phyloP scores from a whole-genome alignment of 2,329 filamentous ascomycete species.

The Botrytis fragariae region DNA sequence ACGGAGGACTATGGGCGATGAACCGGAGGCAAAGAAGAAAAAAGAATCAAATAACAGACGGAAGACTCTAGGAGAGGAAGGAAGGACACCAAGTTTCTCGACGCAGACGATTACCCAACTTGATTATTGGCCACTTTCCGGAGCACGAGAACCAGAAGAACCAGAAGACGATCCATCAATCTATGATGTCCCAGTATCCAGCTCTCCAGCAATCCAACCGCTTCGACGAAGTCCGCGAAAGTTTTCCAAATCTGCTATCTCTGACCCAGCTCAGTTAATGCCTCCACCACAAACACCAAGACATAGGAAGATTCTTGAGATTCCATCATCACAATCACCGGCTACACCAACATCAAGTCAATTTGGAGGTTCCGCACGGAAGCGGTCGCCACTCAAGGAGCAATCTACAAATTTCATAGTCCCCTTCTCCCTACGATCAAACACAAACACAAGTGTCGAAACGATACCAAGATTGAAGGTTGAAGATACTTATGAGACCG shows the following conservation, averaged over 20 bases:
- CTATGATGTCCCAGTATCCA: conserved; percentile 30
- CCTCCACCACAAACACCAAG: conserved; percentile 34
- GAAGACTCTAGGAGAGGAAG: conserved; percentile 29
- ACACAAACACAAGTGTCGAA: conserved; percentile 19
- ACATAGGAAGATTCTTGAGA: conserved; percentile 28
- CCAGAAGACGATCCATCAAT: conserved; percentile 23
- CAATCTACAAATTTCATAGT: conserved; percentile 32
- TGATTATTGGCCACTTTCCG: conserved; percentile 26
- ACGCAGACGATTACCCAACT: conserved; percentile 37
- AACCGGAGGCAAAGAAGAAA: neutral
- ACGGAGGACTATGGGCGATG: conserved; percentile 25
- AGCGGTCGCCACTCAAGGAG: conserved; percentile 28
- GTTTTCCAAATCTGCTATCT: neutral
- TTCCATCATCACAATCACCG: conserved; percentile 39
- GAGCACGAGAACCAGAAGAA: neutral
- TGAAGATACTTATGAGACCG: conserved; percentile 33
- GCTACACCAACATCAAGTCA: conserved; percentile 34
- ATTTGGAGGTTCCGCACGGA: conserved; percentile 24
- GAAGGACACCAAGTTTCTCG: conserved; percentile 25
- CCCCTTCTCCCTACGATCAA: conserved; percentile 27
- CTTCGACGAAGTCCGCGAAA: conserved; percentile 13
- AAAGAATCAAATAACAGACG: conserved; percentile 26
- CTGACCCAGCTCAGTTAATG: conserved; percentile 24
- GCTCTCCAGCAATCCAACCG: conserved; percentile 6
- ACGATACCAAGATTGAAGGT: conserved; percentile 31